Conservation (phyloP, 202 grass and related monocot species). For the Cymbopogon flexuosus region DNA sequence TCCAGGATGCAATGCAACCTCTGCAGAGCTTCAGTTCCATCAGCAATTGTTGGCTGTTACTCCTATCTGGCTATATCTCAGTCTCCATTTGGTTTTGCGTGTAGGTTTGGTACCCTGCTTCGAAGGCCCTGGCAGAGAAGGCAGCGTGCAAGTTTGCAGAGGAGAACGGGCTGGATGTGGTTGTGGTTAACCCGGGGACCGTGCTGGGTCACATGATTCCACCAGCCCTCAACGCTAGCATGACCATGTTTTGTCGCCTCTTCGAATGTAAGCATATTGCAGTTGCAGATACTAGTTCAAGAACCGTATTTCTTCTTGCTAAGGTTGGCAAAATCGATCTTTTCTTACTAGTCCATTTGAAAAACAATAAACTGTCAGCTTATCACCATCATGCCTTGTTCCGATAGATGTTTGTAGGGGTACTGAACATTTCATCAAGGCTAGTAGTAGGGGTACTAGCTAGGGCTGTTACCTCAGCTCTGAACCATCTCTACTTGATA, state of each 20-base stretch:
- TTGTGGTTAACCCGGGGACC: constrained; percentile 63
- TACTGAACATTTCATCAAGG: background rate
- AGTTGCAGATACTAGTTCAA: too few species aligned
- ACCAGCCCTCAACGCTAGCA: constrained; percentile 63
- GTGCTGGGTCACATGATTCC: constrained; percentile 72
- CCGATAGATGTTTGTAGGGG: background rate
- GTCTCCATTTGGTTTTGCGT: background rate
- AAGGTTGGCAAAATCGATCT: background rate
- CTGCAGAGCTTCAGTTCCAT: background rate
- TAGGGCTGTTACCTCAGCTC: background rate
- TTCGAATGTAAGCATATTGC: constrained; percentile 44
- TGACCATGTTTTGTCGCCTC: constrained; percentile 56
- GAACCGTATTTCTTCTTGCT: too few species aligned
- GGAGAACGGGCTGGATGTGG: constrained; percentile 62
- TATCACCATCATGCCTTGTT: background rate
- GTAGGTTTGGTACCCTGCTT: constrained; percentile 88
- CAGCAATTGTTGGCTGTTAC: background rate
- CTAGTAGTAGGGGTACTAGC: too few species aligned
- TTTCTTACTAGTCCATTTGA: background rate
- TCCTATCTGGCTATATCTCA: background rate
- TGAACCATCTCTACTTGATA: background rate
- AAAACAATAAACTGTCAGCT: background rate
- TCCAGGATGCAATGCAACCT: background rate
- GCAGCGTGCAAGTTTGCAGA: constrained; percentile 84
- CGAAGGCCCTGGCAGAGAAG: constrained; percentile 79